These are phyloP conservation scores for Termitomyces sp. DNA, from an alignment of 768 basidiomycete genomes.

Conservation along the genomic window DNA sequence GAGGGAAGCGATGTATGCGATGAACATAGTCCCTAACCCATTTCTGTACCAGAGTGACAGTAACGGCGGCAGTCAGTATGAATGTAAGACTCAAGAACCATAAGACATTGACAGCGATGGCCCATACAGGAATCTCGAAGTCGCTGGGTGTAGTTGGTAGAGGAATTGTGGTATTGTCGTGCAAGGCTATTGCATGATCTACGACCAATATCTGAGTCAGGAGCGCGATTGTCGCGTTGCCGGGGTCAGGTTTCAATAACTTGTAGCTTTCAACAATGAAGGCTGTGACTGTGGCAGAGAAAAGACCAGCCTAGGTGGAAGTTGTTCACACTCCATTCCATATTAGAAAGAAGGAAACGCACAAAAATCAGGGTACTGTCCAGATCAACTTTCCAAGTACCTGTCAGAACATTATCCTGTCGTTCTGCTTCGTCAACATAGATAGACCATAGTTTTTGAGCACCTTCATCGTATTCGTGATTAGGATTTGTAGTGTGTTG, in stretches of 20 bases:
- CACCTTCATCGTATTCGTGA: not conserved
- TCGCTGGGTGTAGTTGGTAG: not conserved
- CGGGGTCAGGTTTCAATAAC: slow-evolving; percentile 22
- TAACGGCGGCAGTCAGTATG: slow-evolving; percentile 18
- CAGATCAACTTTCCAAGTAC: not conserved
- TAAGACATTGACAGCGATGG: slow-evolving; percentile 20
- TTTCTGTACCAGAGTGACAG: slow-evolving; percentile 17
- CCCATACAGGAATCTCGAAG: slow-evolving; percentile 1
- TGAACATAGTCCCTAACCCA: slow-evolving; percentile 4
- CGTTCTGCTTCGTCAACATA: not conserved
- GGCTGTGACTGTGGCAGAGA: slow-evolving; percentile 27
- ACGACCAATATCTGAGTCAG: slow-evolving; percentile 15
- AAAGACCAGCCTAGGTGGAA: slow-evolving; percentile 29
- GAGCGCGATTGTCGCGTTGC: slow-evolving; percentile 18
- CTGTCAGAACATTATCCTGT: not conserved
- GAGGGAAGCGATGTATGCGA: not conserved
- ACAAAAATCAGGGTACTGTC: not conserved
- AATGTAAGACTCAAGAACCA: slow-evolving; percentile 24
- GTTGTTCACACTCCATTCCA: not conserved
- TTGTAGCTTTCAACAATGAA: slow-evolving; percentile 31
- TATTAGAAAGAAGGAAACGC: not conserved
- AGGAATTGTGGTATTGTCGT: not conserved
- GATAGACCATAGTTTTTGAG: not conserved
- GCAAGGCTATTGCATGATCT: not conserved
- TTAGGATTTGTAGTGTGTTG: not conserved